Evolutionary conservation across 148 eudicot species (phyloP).

Genomic region (Spergularia bocconei): DNA sequence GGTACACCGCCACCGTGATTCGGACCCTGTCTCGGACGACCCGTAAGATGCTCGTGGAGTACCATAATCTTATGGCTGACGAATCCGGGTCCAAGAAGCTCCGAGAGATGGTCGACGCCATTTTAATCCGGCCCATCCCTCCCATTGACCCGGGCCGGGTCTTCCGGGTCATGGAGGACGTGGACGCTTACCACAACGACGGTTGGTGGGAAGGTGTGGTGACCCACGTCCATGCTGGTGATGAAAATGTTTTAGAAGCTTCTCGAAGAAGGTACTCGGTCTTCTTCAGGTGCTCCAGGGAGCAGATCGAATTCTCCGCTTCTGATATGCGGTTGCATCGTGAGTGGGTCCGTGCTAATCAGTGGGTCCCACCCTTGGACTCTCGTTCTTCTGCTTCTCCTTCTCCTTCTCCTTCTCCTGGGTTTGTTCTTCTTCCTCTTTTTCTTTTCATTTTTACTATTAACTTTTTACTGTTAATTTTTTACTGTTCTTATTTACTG

Average conservation of each 20-base stretch:
- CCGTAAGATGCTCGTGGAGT: slow-evolving; percentile 42
- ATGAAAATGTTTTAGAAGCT: not conserved
- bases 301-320: slow-evolving; percentile 41
- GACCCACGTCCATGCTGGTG: slow-evolving; percentile 19
- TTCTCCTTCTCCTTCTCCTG: slow-evolving; percentile 24
- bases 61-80: slow-evolving; percentile 40
- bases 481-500: not conserved
- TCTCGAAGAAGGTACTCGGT: slow-evolving; percentile 25
- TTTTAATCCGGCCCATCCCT: slow-evolving; percentile 53
- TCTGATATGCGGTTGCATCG: slow-evolving; percentile 54
- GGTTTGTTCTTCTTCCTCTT: not conserved
- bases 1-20: slow-evolving; percentile 39
- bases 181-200: slow-evolving; percentile 64
- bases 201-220: slow-evolving; percentile 91
- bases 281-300: slow-evolving; percentile 51
- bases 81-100: slow-evolving; percentile 36
- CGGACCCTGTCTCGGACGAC: slow-evolving; percentile 12
- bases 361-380: slow-evolving; percentile 45
- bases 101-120: slow-evolving; percentile 39
- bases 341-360: slow-evolving; percentile 51
- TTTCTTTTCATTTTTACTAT: not conserved
- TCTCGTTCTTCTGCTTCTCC: not conserved
- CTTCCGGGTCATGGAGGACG: slow-evolving; percentile 42
- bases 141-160: slow-evolving; percentile 26
- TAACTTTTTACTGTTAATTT: not conserved